Evolutionary conservation across 768 basidiomycete species (phyloP), one percentile per base, ranked within the genome.

Genomic region (Suillus ampliporus): DNA sequence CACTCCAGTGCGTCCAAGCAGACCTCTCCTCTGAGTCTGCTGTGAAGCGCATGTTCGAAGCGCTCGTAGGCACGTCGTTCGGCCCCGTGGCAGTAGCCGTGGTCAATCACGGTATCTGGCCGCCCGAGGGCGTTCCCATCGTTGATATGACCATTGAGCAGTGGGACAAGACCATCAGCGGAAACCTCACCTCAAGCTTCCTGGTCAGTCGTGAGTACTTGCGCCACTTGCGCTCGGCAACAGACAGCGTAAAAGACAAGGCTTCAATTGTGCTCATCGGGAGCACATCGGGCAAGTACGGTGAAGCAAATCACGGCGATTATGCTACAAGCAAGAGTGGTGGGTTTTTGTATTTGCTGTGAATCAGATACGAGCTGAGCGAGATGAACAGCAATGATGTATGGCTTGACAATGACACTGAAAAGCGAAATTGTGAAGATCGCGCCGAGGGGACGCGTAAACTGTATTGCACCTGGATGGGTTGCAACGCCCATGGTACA

Each of bases 391-490:
- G 89, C 84, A 8, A 81, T 90, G 78, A 90, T 90, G 89, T 88
- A 89, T 64, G 91, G 90, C 1, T 69, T 92, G 41, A 84, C 84
- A 4, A 75, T 87, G 68, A 79, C 86, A 6, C 80, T 92, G 65
- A 92, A 92, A 76, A 92, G 91, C 71, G 90, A 93, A 75, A 91
- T 92, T 59, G 90, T 93, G 54, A 85, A 85, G 74, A 84, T 91
- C 62, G 89, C 90, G 0, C 88, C 89, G 0, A 80, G 72, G 59
- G 91, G 84, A 0, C 80, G 90, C 19, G 89, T 91, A 3, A 92
- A 92, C 67, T 78, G 79, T 47, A 80, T 92, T 21, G 87, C 83
- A 0, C 90, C 90, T 4, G 89, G 89, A 13, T 90, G 86, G 86
- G 84, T 86, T 7, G 78, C 70, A 53, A 91, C 90, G 60, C 83